phyloP scores from a whole-genome alignment of 2,329 filamentous ascomycete genomes.

The Magnaporthiopsis incrustans region DNA sequence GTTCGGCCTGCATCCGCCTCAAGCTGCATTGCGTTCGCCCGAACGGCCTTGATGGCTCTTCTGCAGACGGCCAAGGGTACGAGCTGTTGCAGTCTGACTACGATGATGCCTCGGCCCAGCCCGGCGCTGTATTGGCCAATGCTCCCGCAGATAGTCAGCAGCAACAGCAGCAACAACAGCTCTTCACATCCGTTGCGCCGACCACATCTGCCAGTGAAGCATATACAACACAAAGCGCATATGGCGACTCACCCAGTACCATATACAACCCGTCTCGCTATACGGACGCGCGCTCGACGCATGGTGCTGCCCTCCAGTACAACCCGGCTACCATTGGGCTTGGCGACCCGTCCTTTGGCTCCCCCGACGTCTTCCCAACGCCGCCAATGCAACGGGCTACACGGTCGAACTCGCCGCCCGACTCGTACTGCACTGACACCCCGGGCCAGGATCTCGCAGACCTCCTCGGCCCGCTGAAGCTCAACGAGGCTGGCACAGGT shows the following conservation, averaged over 20 bases:
- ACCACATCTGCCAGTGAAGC: conserved; percentile 19
- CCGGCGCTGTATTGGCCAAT: neutral
- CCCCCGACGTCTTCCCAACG: conserved; percentile 44
- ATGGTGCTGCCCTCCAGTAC: conserved; percentile 40
- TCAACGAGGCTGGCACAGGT: conserved; percentile 83
- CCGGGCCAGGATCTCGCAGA: conserved; percentile 69
- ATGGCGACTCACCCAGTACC: conserved; percentile 30
- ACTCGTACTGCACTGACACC: conserved; percentile 51
- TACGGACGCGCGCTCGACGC: conserved; percentile 29
- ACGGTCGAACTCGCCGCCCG: conserved; percentile 33
- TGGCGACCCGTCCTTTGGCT: conserved; percentile 43
- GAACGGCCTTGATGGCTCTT: conserved; percentile 65
- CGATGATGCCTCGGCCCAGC: conserved; percentile 41
- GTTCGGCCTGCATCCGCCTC: conserved; percentile 82
- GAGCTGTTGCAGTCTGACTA: conserved; percentile 40
- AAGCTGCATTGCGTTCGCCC: conserved; percentile 92
- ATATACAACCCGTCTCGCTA: conserved; percentile 42
- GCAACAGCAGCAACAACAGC: conserved; percentile 29
- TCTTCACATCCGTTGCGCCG: conserved; percentile 19
- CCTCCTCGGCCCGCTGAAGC: conserved; percentile 76
- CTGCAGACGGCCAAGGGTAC: conserved; percentile 33
- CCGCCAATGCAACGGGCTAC: conserved; percentile 39
- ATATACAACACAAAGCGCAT: conserved; percentile 42
- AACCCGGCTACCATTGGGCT: conserved; percentile 33
- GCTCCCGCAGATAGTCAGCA: conserved; percentile 15